Percentiles rank a stretch among this genome's conserved stretches.
Evolutionary conservation across 352 stramenopile species (phyloP).

Genomic region (Globisporangium nunn): DNA sequence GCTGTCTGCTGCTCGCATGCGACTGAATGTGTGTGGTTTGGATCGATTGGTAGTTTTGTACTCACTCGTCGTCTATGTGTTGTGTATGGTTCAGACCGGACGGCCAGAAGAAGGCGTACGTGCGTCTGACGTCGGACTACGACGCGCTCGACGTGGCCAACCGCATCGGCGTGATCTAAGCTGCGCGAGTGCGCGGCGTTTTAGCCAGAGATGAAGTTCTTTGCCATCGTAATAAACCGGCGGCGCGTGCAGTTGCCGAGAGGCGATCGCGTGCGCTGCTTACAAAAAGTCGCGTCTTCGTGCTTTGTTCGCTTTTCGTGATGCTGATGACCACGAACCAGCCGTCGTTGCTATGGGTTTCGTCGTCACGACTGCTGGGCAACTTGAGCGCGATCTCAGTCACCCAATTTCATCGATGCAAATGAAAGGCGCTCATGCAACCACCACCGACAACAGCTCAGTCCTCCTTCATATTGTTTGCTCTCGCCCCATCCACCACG

Average conservation of each 20-base stretch:
- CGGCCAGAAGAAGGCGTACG: slow-evolving; percentile 99
- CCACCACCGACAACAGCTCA: too few species aligned
- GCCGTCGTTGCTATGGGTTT: too few species aligned
- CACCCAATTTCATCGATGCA: too few species aligned
- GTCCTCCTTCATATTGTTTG: too few species aligned
- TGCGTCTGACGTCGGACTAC: slow-evolving; percentile 97
- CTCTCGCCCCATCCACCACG: neutral
- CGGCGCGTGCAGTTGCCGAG: slow-evolving; percentile 7
- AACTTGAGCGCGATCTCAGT: too few species aligned
- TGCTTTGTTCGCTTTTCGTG: neutral
- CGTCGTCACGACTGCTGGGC: too few species aligned
- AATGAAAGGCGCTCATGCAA: too few species aligned
- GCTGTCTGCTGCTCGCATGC: slow-evolving; percentile 6
- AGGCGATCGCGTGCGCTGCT: slow-evolving; percentile 10
- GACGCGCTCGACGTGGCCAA: slow-evolving; percentile 99
- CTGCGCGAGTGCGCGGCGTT: slow-evolving; percentile 18
- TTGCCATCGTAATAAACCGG: slow-evolving; percentile 55
- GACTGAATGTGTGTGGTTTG: slow-evolving; percentile 13
- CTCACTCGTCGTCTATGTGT: slow-evolving; percentile 11
- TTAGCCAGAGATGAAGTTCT: slow-evolving; percentile 36
- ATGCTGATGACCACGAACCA: too few species aligned
- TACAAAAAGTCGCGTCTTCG: neutral
- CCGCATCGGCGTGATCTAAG: slow-evolving; percentile 99
- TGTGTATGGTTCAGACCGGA: slow-evolving; percentile 88
- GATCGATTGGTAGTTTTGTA: slow-evolving; percentile 11